Base-by-base conservation (phyloP, 148 eudicot species). In the Chenopodium quinoa region DNA sequence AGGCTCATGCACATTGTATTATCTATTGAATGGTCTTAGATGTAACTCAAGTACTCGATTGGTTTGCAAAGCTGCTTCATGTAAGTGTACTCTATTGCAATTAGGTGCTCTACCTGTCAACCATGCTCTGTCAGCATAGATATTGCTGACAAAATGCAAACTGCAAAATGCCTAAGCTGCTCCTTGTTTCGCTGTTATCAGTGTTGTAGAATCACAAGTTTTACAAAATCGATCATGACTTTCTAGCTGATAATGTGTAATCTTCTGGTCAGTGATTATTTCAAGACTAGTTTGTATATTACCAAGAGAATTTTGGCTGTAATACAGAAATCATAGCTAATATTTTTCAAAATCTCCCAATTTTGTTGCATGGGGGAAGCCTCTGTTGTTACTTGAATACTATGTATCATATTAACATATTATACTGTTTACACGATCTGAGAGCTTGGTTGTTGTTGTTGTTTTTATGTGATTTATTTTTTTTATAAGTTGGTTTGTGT, bases 41-140 rank as follows among this genome's bases (percentile, higher is more conserved):
- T 75, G 47, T 29, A 29, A n/a, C 14, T 75, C 32, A 31, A 32
- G 60, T n/a, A 7, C 20, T 58, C 44, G 9, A 7, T 47, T 75
- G 34, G 23, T 76, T n/a, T n/a, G 75, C 29, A 22, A 58, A 34
- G 46, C 50, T 32, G 47, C 47, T 58, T 75, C 46, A 17, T 31
- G 17, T 75, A 54, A 14, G 20, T 54, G 47, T 56, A 17, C 76
- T 73, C 31, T 48, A n/a, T 74, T 52, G 52, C 60, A 75, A 75
- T 16, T 16, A 25, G 40, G 1, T 73, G 60, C 62, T 1, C 9
- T 31, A 27, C 19, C 71, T 7, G 19, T 4, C 9, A 19, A 27
- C 19, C 71, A 19, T 37, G 25, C 5, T 40, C 17, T 4, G 5
- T 37, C 40, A 40, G 25, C 25, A 72, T 22, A 44, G 75, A 48